Evolutionary conservation across 345 rosid genomes (phyloP).

Genomic region (Gossypium longicalyx): DNA sequence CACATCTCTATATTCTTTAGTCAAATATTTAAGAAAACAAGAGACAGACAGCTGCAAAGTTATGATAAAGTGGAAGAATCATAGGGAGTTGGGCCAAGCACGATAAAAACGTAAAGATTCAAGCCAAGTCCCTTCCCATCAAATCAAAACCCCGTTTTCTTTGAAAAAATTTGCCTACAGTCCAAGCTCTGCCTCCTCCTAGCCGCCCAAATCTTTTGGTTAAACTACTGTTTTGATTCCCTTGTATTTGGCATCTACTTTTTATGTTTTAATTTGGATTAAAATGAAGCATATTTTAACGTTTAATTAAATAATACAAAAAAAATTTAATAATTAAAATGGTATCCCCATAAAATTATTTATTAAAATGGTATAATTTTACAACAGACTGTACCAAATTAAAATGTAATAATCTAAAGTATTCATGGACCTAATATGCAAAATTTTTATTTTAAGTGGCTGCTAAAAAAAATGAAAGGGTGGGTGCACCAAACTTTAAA

Average conservation of each 20-base stretch:
- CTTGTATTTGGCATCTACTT: no score
- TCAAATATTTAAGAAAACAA: not conserved
- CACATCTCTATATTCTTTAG: not conserved
- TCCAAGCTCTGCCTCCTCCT: not conserved
- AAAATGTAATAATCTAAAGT: no score
- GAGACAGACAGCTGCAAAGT: not conserved
- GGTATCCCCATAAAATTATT: fast-evolving
- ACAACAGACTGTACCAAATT: fast-evolving
- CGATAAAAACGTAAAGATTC: not conserved
- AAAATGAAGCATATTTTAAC: no score
- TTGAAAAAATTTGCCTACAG: not conserved
- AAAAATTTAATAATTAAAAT: no score
- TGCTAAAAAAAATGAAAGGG: no score
- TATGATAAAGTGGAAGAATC: not conserved
- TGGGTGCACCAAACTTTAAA: no score
- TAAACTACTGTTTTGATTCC: no score
- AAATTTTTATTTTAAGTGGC: no score
- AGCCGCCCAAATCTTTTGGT: not conserved
- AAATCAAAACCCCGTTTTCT: not conserved
- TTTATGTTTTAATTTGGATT: no score
- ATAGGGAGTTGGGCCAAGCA: not conserved
- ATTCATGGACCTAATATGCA: fast-evolving
- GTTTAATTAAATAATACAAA: no score
- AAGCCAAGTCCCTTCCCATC: not conserved
- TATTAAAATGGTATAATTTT: no score